phyloP scores from a whole-genome alignment of 192 early-diverging fungal genomes.

The Coemansia sp. region DNA sequence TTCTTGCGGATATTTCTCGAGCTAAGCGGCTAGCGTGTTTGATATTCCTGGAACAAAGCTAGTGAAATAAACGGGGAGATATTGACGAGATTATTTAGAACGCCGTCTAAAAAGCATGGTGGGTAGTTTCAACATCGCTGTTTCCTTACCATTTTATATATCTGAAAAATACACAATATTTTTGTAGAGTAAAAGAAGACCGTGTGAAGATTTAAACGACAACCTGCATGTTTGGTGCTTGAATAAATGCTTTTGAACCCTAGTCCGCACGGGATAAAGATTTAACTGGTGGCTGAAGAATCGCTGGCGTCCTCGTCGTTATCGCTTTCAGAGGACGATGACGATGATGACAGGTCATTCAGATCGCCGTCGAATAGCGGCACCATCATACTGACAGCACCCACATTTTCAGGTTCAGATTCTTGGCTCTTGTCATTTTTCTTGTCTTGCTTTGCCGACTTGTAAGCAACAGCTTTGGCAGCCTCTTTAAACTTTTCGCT shows the following conservation, averaged over 20 bases:
- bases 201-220: no score
- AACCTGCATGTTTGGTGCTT: no score
- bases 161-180: not conserved
- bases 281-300: no score
- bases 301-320: slow-evolving; percentile 2
- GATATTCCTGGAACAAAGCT: no score
- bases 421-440: not conserved
- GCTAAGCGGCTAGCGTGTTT: no score
- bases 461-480: slow-evolving; percentile 57
- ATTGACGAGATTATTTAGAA: not conserved
- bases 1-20: no score
- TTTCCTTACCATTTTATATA: slow-evolving; percentile 1
- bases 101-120: not conserved
- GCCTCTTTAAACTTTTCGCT: slow-evolving; percentile 64
- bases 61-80: not conserved
- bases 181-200: no score
- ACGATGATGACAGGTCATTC: slow-evolving; percentile 9
- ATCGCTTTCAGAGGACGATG: slow-evolving; percentile 1
- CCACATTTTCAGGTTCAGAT: not conserved
- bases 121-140: not conserved
- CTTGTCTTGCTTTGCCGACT: slow-evolving; percentile 20
- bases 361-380: slow-evolving; percentile 38
- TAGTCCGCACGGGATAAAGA: no score
- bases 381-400: slow-evolving; percentile 9
- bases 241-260: not conserved